Conservation (phyloP, 139 green algal genomes). For the Mesostigma viride region DNA sequence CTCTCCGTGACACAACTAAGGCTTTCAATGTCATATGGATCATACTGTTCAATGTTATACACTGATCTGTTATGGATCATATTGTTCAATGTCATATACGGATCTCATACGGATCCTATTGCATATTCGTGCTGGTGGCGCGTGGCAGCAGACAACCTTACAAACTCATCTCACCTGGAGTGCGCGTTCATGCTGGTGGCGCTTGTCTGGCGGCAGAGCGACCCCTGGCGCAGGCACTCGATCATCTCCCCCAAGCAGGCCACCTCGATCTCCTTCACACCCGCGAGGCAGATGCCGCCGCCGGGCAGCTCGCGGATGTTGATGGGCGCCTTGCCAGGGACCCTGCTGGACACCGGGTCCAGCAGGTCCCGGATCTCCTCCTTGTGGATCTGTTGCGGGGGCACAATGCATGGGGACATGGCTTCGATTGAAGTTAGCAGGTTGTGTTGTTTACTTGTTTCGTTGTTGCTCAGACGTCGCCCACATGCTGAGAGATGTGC, state of each 20-base stretch:
- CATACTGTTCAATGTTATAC: no score
- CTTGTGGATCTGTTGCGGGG: constrained; percentile 26
- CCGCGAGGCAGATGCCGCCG: constrained; percentile 36
- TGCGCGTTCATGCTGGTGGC: constrained; percentile 82
- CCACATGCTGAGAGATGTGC: constrained; percentile 14
- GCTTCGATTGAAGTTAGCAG: no score
- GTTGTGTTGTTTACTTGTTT: no score
- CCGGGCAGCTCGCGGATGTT: constrained; percentile 16
- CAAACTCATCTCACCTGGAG: no score
- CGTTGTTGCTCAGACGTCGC: no score
- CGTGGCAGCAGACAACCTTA: no score
- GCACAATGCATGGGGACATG: neutral
- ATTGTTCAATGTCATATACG: no score
- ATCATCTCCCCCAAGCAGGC: constrained; percentile 59
- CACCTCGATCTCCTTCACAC: constrained; percentile 58
- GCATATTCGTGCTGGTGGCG: no score
- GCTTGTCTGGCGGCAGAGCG: constrained; percentile 61
- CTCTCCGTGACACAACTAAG: no score
- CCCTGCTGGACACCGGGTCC: neutral
- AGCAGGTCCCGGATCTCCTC: constrained; percentile 30
- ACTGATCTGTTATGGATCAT: no score
- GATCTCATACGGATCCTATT: no score
- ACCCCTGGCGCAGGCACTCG: constrained; percentile 60
- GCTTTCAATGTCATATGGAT: no score
- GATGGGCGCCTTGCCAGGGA: constrained; percentile 4